A percentile compares a stretch with the other conserved stretches of the same genome.
Conservation (phyloP, 306 rosid species). For the Fagus sylvatica region DNA sequence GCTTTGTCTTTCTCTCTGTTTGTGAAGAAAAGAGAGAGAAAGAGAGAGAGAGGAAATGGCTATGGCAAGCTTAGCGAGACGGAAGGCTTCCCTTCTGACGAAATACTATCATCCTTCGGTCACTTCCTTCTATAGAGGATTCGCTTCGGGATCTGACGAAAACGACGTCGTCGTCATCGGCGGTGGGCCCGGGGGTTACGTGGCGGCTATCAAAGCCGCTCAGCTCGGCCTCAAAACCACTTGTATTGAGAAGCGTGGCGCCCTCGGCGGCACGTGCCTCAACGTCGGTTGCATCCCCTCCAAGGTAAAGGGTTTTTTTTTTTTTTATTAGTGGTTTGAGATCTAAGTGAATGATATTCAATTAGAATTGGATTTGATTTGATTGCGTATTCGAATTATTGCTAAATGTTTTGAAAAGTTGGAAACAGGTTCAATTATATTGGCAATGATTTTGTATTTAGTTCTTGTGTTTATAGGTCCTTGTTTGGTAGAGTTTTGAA, state of each 20-base stretch:
- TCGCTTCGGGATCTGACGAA: constrained; percentile 88
- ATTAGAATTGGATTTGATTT: not conserved
- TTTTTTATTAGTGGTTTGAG: not conserved
- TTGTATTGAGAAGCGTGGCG: constrained; percentile 96
- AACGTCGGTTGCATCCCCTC: constrained; percentile 99
- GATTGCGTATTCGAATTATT: too few relatives aligned
- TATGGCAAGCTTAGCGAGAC: constrained; percentile 78
- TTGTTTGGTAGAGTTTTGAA: too few relatives aligned
- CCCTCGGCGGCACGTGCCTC: constrained; percentile 98
- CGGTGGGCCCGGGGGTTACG: constrained; percentile 99
- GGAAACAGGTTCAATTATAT: too few relatives aligned
- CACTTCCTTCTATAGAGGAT: constrained; percentile 56
- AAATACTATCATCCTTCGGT: constrained; percentile 46
- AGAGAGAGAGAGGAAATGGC: constrained; percentile 38
- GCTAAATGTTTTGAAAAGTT: too few relatives aligned
- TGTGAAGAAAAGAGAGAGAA: too few relatives aligned
- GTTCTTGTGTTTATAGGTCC: too few relatives aligned
- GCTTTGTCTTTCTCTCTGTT: too few relatives aligned
- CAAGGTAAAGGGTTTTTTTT: constrained; percentile 46
- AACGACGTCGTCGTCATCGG: constrained; percentile 95
- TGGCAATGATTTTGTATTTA: too few relatives aligned
- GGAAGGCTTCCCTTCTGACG: constrained; percentile 65
- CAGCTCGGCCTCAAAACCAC: constrained; percentile 96
- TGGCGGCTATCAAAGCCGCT: constrained; percentile 97
- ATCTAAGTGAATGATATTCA: not conserved